Conservation (phyloP, 306 rosid species). For the Trifolium fragiferum region DNA sequence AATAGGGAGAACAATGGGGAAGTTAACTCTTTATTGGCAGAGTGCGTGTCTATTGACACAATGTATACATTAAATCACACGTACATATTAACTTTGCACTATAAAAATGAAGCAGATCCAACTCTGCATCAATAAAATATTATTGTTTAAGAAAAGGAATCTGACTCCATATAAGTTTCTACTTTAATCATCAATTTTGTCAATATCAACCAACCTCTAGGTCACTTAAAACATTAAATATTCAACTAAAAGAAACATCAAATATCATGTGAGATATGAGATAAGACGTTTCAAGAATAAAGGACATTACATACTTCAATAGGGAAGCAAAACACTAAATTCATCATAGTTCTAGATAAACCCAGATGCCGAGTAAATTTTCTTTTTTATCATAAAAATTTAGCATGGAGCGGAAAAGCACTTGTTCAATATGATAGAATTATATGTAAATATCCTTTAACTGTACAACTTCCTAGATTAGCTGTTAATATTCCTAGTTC, state of each 20-base stretch:
- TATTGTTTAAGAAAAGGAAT: background rate
- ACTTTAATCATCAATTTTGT: no score
- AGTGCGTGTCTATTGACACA: no score
- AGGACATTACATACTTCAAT: background rate
- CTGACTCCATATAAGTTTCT: background rate
- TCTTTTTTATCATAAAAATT: background rate
- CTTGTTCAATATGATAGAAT: background rate
- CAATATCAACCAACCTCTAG: background rate
- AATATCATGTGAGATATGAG: background rate
- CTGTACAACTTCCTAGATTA: no score
- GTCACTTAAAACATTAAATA: background rate
- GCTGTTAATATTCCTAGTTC: no score
- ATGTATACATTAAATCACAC: background rate
- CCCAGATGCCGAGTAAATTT: background rate
- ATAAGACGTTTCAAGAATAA: background rate
- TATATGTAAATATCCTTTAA: no score
- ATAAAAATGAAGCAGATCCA: background rate
- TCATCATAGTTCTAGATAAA: background rate
- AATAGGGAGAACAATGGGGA: background rate
- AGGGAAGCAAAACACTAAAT: background rate
- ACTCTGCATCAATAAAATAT: conserved; percentile 12
- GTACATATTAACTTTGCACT: background rate
- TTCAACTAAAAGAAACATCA: conserved; percentile 25
- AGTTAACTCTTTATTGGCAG: conserved; percentile 9
- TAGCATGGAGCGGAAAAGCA: background rate